Percentiles rank a stretch among this genome's conserved stretches.
Conservation (phyloP, 768 basidiomycete genomes). For the Boletus sensibilis region DNA sequence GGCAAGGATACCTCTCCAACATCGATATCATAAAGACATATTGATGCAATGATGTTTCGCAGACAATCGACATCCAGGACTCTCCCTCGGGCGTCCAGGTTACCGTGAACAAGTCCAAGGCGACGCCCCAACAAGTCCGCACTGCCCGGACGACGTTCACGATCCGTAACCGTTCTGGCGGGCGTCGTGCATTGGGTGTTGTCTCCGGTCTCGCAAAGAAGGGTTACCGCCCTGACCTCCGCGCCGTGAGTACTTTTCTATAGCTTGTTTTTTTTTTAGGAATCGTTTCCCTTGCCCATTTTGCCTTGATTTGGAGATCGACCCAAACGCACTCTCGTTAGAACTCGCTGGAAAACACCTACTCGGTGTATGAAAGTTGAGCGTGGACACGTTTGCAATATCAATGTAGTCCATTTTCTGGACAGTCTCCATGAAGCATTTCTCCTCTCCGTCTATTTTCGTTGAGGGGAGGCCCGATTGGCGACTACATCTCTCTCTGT, state of each 20-base stretch:
- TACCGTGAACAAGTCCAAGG: slow-evolving; percentile 62
- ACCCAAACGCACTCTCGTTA: slow-evolving; percentile 74
- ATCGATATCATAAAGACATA: background rate
- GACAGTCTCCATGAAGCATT: slow-evolving; percentile 21
- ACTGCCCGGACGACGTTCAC: slow-evolving; percentile 46
- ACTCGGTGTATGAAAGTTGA: slow-evolving; percentile 73
- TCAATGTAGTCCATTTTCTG: slow-evolving; percentile 27
- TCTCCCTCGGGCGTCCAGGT: slow-evolving; percentile 57
- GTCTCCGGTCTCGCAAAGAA: slow-evolving; percentile 57
- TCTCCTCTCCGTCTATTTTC: slow-evolving; percentile 30
- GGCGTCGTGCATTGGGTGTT: slow-evolving; percentile 68
- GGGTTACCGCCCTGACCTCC: slow-evolving; percentile 77
- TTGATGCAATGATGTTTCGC: slow-evolving; percentile 1
- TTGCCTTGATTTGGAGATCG: background rate
- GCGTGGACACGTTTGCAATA: slow-evolving; percentile 96
- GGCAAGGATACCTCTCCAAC: slow-evolving; percentile 39
- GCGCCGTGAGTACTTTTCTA: slow-evolving; percentile 54
- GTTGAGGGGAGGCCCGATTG: slow-evolving; percentile 33
- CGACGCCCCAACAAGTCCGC: slow-evolving; percentile 50
- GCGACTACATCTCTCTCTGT: slow-evolving; percentile 22
- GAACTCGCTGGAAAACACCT: slow-evolving; percentile 79
- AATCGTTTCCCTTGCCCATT: background rate
- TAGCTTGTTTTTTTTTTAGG: background rate
- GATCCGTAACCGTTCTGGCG: slow-evolving; percentile 68
- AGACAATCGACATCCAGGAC: slow-evolving; percentile 69